Evolutionary conservation across 2,329 filamentous ascomycete species (phyloP).

Genomic region (Xylaria polymorpha): DNA sequence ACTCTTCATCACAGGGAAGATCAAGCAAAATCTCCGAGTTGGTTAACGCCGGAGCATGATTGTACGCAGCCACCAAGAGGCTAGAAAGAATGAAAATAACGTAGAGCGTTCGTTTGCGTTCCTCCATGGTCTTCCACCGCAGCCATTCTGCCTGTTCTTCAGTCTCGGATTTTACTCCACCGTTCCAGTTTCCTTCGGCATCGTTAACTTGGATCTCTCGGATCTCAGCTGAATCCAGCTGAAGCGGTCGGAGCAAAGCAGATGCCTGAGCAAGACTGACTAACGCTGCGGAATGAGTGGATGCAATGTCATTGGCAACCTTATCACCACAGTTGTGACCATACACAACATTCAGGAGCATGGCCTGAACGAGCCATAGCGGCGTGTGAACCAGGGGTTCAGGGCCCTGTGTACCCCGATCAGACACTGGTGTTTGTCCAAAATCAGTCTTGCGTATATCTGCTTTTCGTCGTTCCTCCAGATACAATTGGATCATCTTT

Average conservation of each 20-base stretch:
- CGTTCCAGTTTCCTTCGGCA: slow-evolving; percentile 60
- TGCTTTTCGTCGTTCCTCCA: slow-evolving; percentile 89
- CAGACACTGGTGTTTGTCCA: slow-evolving; percentile 61
- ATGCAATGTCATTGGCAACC: slow-evolving; percentile 88
- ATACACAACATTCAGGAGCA: slow-evolving; percentile 96
- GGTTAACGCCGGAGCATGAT: slow-evolving; percentile 88
- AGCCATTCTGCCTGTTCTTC: slow-evolving; percentile 83
- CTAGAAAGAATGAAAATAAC: slow-evolving; percentile 92
- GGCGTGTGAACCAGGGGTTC: slow-evolving; percentile 80
- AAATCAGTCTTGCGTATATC: slow-evolving; percentile 76
- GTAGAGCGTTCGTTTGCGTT: slow-evolving; percentile 92
- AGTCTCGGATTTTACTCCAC: slow-evolving; percentile 56
- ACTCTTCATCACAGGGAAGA: slow-evolving; percentile 91
- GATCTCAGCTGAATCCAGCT: slow-evolving; percentile 58
- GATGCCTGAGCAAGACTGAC: slow-evolving; percentile 92
- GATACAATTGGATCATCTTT: slow-evolving; percentile 92
- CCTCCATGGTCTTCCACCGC: slow-evolving; percentile 87
- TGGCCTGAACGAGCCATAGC: slow-evolving; percentile 94
- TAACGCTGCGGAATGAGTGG: slow-evolving; percentile 88
- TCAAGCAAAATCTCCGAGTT: slow-evolving; percentile 94
- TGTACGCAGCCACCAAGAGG: slow-evolving; percentile 90
- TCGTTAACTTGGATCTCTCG: slow-evolving; percentile 70
- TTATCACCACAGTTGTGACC: slow-evolving; percentile 95
- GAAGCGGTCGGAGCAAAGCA: slow-evolving; percentile 69
- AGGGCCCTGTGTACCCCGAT: slow-evolving; percentile 60